A percentile compares a stretch with the other conserved stretches of the same genome.
phyloP scores from a whole-genome alignment of 2,329 filamentous ascomycete genomes.

The Fusarium transvaalense region DNA sequence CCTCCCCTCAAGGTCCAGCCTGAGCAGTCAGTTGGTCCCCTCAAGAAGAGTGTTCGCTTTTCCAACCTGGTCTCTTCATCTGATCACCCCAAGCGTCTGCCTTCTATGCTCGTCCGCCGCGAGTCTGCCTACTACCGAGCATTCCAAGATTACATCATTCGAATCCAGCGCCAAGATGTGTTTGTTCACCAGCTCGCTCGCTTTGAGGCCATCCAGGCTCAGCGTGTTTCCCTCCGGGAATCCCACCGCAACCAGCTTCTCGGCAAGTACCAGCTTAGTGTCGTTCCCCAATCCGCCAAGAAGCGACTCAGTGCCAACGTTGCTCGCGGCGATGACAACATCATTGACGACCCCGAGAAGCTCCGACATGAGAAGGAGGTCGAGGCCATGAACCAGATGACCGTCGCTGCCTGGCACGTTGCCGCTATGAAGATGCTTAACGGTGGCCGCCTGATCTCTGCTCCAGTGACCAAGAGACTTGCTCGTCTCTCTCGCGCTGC shows the following conservation, averaged over 20 bases:
- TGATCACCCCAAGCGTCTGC: conserved; percentile 63
- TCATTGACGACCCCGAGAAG: conserved; percentile 73
- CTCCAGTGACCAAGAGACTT: conserved; percentile 73
- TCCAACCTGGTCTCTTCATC: conserved; percentile 65
- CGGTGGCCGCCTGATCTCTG: conserved; percentile 72
- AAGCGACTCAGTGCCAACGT: conserved; percentile 80
- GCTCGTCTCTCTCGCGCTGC: conserved; percentile 65
- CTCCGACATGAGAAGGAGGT: conserved; percentile 80
- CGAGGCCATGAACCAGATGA: conserved; percentile 81
- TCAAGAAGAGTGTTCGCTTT: conserved; percentile 83
- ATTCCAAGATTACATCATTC: conserved; percentile 80
- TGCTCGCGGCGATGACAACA: conserved; percentile 75
- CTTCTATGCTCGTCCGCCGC: conserved; percentile 65
- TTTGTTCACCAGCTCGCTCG: conserved; percentile 88
- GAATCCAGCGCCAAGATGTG: conserved; percentile 75
- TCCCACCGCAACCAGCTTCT: conserved; percentile 84
- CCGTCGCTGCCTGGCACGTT: conserved; percentile 71
- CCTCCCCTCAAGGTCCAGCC: conserved; percentile 29
- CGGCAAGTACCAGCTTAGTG: conserved; percentile 84
- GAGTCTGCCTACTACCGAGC: conserved; percentile 90
- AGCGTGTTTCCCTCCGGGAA: conserved; percentile 79
- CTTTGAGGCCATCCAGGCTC: conserved; percentile 88
- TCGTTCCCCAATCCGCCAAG: conserved; percentile 75
- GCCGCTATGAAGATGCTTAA: conserved; percentile 71
- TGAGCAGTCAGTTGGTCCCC: conserved; percentile 49